These are phyloP conservation scores for Colletotrichum phormii DNA, from an alignment of 2,329 filamentous ascomycete species.

Conservation along the genomic window DNA sequence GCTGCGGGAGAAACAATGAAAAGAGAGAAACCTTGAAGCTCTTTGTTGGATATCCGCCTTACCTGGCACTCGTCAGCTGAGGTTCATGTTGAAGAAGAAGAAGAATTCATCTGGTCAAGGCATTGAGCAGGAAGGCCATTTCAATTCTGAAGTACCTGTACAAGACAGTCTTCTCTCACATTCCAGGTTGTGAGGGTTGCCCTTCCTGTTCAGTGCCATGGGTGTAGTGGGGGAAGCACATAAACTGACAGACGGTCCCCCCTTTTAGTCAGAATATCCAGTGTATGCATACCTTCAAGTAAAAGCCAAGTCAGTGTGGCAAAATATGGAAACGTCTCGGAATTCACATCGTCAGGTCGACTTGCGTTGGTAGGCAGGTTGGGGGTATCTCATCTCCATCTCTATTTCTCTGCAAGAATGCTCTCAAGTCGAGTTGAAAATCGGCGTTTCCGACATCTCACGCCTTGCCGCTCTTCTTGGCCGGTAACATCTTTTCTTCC, in stretches of 20 bases:
- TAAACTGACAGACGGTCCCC: background rate
- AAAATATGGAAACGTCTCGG: background rate
- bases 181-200: background rate
- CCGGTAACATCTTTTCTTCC: conserved; percentile 33
- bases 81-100: background rate
- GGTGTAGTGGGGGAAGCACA: background rate
- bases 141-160: background rate
- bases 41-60: background rate
- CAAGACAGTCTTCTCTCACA: background rate
- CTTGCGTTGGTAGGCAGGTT: background rate
- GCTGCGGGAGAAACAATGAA: background rate
- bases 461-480: conserved; percentile 28
- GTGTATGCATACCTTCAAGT: background rate
- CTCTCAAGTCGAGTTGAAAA: background rate
- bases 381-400: background rate
- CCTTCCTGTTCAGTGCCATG: background rate
- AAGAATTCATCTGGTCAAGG: background rate
- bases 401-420: background rate
- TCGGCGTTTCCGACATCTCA: background rate
- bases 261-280: background rate
- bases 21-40: background rate
- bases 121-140: background rate
- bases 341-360: background rate
- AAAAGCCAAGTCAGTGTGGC: background rate
- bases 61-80: background rate